A percentile compares a stretch with the other conserved stretches of the same genome.
phyloP scores from a whole-genome alignment of 1,139 yeast genomes.

The Suhomyces coccinellae region DNA sequence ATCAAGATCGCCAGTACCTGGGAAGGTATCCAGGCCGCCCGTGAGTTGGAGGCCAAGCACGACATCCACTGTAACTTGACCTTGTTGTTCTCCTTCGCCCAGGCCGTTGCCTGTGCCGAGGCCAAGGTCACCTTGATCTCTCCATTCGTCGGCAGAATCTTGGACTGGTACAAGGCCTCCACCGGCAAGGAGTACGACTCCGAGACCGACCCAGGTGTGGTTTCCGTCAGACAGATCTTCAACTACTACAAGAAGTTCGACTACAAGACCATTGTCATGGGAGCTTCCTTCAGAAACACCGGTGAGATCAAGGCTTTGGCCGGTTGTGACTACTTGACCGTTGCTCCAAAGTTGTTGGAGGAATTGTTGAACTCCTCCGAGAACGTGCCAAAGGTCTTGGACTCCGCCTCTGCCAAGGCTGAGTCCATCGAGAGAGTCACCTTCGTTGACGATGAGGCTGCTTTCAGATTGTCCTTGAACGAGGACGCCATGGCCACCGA shows the following conservation, averaged over 20 bases:
- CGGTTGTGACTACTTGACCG: conserved; percentile 95
- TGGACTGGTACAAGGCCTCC: conserved; percentile 96
- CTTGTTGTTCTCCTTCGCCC: conserved; percentile 88
- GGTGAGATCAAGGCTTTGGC: conserved; percentile 97
- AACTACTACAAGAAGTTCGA: conserved; percentile 98
- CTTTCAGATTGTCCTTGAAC: conserved; percentile 87
- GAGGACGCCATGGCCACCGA: conserved; percentile 99
- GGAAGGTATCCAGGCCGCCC: conserved; percentile 99
- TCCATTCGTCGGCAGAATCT: conserved; percentile 98
- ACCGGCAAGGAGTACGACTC: conserved; percentile 85
- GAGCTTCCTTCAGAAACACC: conserved; percentile 98
- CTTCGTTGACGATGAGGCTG: conserved; percentile 80
- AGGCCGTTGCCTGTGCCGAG: conserved; percentile 99
- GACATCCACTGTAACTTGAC: conserved; percentile 96
- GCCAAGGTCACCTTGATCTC: conserved; percentile 95
- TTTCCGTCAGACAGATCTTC: conserved; percentile 83
- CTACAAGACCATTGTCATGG: conserved; percentile 98
- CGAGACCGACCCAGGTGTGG: conserved; percentile 94
- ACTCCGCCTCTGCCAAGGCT: conserved; percentile 57
- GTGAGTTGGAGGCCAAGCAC: conserved; percentile 87
- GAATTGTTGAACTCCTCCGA: conserved; percentile 79
- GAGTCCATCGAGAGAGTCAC: conserved; percentile 68
- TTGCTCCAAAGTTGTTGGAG: conserved; percentile 90
- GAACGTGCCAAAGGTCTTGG: conserved; percentile 77
- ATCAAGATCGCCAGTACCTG: conserved; percentile 98